Evolutionary conservation across 129 eudicot genomes (phyloP), one percentile per base, ranked within the genome.

Genomic region (Oenanthe sinensis): DNA sequence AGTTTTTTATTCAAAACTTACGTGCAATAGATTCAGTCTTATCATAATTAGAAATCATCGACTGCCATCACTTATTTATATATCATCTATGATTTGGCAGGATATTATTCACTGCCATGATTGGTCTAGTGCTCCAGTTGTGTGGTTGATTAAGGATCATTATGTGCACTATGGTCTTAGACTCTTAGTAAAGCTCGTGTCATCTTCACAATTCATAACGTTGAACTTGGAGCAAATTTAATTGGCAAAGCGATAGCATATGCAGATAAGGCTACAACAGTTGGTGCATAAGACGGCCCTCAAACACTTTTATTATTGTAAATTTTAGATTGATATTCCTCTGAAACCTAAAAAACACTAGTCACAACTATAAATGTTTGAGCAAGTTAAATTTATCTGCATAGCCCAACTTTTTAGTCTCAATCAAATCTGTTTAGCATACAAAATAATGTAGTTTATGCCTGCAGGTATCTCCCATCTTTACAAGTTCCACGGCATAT

Each of bases 51-150:
- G 39, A 63, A 63, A 63, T 63, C 5, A 28, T 7, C 24, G 17
- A 26, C 11, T 63, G 70, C 39, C 42, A 63, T 28, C 15, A 65
- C 71, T 65, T 26, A 82, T 37, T 54, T 65, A 78, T 40, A 30
- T 40, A 77, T 37, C 71, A 77, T 49, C 55, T 79, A 17, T 55
- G 60, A 79, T 6, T 85, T 70, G 78, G 77, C 97, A 96, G 99
- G 99, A 92, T 84, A 86, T 96, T 24, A 92, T 92, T 72, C 97
- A 92, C 85, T 96, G 99, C 82, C 99, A 96, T 86, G 99, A 96
- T 74, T 96, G 99, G 99, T 90, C 99, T 30, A 96, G 97, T 90
- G 99, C 99, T 85, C 99, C 99, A 4, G 99, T 96, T 84, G 85
- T 97, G 8, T 96, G 99, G 99, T 77, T 96, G 81, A 90, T 90